phyloP scores from a whole-genome alignment of 2,329 filamentous ascomycete species.

The Aspergillus sojae region DNA sequence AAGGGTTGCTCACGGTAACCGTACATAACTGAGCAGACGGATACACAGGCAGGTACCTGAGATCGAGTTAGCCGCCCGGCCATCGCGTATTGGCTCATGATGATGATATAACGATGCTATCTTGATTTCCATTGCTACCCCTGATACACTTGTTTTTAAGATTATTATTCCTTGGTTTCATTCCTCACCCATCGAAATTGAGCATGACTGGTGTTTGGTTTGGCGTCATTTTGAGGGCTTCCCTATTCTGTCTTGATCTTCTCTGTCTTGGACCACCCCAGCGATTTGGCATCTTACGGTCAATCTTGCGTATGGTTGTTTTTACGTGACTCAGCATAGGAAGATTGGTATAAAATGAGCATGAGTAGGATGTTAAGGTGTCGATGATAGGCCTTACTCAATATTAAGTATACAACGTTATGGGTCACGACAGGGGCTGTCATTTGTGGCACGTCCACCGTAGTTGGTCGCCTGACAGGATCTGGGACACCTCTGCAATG shows the following conservation, averaged over 20 bases:
- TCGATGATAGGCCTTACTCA: background rate
- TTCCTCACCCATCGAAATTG: background rate
- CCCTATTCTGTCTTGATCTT: too few species aligned
- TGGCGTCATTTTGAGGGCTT: background rate
- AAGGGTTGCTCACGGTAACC: conserved; percentile 8
- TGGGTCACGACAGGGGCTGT: background rate
- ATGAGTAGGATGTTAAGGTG: background rate
- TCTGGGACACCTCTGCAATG: background rate
- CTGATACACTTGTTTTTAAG: conserved; percentile 2
- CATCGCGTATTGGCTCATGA: conserved; percentile 3
- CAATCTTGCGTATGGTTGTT: background rate
- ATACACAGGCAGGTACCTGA: conserved; percentile 4
- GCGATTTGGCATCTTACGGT: background rate
- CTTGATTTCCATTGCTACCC: conserved; percentile 1
- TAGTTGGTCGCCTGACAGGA: background rate
- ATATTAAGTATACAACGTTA: too few species aligned
- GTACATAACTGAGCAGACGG: conserved; percentile 1
- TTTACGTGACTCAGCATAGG: background rate
- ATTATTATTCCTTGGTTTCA: background rate
- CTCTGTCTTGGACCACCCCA: too few species aligned
- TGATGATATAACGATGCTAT: conserved; percentile 9
- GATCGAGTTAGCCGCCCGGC: conserved; percentile 3
- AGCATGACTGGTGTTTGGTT: conserved; percentile 3
- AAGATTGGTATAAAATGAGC: background rate
- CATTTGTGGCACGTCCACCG: background rate